Conservation (phyloP, 1,284 basidiomycete species). For the Bondarzewia mesenterica region DNA sequence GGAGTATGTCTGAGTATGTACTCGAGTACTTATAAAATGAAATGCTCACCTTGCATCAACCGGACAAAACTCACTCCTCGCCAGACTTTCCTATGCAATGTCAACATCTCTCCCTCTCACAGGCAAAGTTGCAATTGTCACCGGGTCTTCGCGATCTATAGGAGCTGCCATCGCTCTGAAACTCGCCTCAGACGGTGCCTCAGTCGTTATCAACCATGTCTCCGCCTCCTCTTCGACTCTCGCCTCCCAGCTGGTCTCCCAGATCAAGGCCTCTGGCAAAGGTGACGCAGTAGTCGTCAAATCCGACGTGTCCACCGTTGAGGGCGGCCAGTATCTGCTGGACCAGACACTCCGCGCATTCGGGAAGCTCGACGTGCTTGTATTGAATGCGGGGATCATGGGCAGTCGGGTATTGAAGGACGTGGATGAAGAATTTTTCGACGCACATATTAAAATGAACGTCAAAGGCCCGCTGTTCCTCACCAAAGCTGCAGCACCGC, state of each 20-base stretch:
- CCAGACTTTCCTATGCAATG: no score
- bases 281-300: constrained; percentile 44
- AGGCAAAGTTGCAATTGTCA: constrained; percentile 49
- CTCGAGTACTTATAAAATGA: no score
- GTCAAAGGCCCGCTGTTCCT: constrained; percentile 53
- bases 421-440: constrained; percentile 41
- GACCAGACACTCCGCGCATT: constrained; percentile 38
- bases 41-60: no score
- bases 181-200: constrained; percentile 47
- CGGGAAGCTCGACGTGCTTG: constrained; percentile 46
- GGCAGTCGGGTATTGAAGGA: constrained; percentile 35
- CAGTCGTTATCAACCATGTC: constrained; percentile 48
- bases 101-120: constrained; percentile 8
- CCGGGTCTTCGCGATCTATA: constrained; percentile 52
- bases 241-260: constrained; percentile 36
- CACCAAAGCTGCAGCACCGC: constrained; percentile 34
- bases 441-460: constrained; percentile 42
- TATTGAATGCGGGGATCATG: constrained; percentile 49
- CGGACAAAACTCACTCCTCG: no score
- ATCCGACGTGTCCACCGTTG: constrained; percentile 39
- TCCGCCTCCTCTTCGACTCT: constrained; percentile 22
- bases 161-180: constrained; percentile 46
- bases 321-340: constrained; percentile 34
- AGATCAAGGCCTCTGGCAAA: constrained; percentile 32
- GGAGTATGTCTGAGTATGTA: no score